Percentiles rank a stretch among this genome's conserved stretches.
Conservation (phyloP, 2,329 filamentous ascomycete genomes). For the Scedosporium minutisporum region DNA sequence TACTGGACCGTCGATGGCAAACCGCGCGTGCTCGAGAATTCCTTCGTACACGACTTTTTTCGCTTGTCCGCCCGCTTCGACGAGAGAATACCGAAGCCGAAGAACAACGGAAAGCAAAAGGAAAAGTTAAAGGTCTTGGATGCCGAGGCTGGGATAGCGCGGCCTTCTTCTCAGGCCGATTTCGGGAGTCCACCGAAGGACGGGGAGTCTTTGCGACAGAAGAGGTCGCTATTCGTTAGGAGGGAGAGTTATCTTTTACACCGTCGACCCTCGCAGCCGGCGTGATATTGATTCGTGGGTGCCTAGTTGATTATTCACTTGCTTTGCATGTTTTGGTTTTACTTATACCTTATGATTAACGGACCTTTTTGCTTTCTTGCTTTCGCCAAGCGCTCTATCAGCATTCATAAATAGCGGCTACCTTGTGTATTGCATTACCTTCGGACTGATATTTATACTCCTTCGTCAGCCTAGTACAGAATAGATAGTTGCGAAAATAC, state of each 20-base stretch:
- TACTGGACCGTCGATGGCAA: conserved; percentile 36
- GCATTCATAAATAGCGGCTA: not conserved
- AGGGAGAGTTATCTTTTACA: not conserved
- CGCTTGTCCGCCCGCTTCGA: conserved; percentile 26
- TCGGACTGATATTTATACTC: too few relatives aligned
- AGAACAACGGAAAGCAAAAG: conserved; percentile 10
- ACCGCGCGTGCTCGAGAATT: conserved; percentile 30
- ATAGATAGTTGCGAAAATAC: not conserved
- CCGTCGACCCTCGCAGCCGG: not conserved
- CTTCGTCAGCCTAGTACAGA: not conserved
- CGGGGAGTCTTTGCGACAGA: conserved; percentile 1
- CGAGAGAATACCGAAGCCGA: conserved; percentile 14
- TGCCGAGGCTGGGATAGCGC: not conserved
- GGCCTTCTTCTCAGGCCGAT: not conserved
- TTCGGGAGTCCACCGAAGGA: not conserved
- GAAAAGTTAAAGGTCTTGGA: not conserved
- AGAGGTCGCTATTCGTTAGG: conserved; percentile 5
- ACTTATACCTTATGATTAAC: not conserved
- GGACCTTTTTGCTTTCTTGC: not conserved
- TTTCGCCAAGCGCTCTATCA: not conserved
- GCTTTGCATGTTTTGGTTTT: not conserved
- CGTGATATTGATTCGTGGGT: not conserved
- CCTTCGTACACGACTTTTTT: conserved; percentile 34
- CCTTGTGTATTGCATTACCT: not conserved
- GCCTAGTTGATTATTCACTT: not conserved